Evolutionary conservation across 495 filamentous ascomycete species (phyloP).

Genomic region (Annulohypoxylon nitens): DNA sequence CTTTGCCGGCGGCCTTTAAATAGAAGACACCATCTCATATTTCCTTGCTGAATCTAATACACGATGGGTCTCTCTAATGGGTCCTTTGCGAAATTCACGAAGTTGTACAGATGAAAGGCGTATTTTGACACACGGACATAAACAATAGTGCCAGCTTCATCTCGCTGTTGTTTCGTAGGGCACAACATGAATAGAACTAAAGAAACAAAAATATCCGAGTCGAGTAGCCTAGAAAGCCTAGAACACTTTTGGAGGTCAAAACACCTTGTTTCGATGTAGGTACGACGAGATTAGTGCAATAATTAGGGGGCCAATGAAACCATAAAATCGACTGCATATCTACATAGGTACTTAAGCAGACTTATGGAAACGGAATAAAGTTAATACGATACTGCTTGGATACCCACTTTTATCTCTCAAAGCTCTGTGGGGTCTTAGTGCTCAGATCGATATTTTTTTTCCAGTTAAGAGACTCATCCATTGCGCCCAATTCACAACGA

Average conservation of each 20-base stretch:
- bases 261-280: constrained; percentile 29
- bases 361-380: background rate
- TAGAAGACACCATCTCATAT: constrained; percentile 4
- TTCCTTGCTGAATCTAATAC: constrained; percentile 10
- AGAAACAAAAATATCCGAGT: constrained; percentile 34
- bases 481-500: constrained; percentile 20
- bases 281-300: background rate
- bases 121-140: background rate
- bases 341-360: background rate
- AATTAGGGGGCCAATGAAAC: constrained; percentile 7
- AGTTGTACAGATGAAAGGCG: background rate
- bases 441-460: background rate
- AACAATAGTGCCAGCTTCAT: background rate
- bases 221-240: constrained; percentile 18
- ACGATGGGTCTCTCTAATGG: constrained; percentile 2
- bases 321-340: too few relatives aligned
- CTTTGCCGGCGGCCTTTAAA: constrained; percentile 5
- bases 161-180: background rate
- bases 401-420: background rate
- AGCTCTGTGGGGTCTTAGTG: background rate
- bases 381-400: background rate
- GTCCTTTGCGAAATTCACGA: constrained; percentile 8
- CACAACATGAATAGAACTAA: background rate
- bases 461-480: constrained; percentile 10
- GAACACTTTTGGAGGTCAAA: background rate